Evolutionary conservation across 306 rosid species (phyloP).

Genomic region (Hippophae tibetana): DNA sequence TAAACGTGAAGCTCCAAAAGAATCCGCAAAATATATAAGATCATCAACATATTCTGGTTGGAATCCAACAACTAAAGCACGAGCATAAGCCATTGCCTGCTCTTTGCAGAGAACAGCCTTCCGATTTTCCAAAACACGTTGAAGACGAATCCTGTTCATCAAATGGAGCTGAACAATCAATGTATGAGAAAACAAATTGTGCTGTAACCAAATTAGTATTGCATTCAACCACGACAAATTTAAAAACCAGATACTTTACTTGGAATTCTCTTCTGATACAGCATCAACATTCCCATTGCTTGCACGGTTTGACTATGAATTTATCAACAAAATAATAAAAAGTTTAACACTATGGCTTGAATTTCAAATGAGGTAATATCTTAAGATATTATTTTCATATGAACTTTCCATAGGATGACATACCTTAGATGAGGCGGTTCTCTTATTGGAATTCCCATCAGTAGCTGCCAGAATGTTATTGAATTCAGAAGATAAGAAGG

Average conservation of each 20-base stretch:
- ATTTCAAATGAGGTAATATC: slow-evolving; percentile 14
- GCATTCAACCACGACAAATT: background rate
- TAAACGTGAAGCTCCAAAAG: slow-evolving; percentile 96
- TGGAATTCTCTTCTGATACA: slow-evolving; percentile 72
- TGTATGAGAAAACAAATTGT: slow-evolving; percentile 16
- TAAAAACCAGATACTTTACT: slow-evolving; percentile 34
- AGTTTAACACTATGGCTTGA: slow-evolving; percentile 17
- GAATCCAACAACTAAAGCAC: slow-evolving; percentile 86
- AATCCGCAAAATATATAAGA: slow-evolving; percentile 74
- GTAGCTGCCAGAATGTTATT: slow-evolving; percentile 34
- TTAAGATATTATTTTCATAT: slow-evolving; percentile 6
- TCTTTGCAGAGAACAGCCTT: slow-evolving; percentile 83
- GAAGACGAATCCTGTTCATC: slow-evolving; percentile 74
- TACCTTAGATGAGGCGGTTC: slow-evolving; percentile 42
- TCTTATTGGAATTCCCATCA: slow-evolving; percentile 42
- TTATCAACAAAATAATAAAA: slow-evolving; percentile 19
- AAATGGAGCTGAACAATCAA: slow-evolving; percentile 27
- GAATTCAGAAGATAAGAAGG: slow-evolving; percentile 21
- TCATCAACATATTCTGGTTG: slow-evolving; percentile 66
- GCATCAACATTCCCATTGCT: slow-evolving; percentile 31
- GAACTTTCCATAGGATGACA: slow-evolving; percentile 4
- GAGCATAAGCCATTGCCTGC: slow-evolving; percentile 99
- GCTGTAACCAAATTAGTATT: background rate
- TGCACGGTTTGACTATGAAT: slow-evolving; percentile 41
- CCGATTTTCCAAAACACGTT: slow-evolving; percentile 82